Evolutionary conservation across 257 asterid genomes (phyloP).

Genomic region (Jacaranda mimosifolia): DNA sequence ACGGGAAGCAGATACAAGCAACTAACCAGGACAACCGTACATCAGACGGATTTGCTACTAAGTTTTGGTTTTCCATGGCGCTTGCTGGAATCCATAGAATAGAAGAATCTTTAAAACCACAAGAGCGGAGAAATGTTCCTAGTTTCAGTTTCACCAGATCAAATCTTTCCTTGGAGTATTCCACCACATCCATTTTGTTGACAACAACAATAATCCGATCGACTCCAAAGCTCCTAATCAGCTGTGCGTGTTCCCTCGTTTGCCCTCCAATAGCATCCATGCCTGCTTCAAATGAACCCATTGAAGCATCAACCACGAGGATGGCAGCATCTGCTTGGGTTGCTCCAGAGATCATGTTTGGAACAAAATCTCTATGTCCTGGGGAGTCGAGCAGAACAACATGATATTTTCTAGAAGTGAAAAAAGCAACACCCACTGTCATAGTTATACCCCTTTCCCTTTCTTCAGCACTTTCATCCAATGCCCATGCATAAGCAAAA

Average conservation of each 20-base stretch:
- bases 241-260: slow-evolving; percentile 92
- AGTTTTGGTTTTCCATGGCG: slow-evolving; percentile 93
- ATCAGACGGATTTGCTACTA: slow-evolving; percentile 72
- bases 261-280: slow-evolving; percentile 87
- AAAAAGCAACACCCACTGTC: slow-evolving; percentile 95
- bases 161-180: slow-evolving; percentile 85
- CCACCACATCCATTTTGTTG: slow-evolving; percentile 95
- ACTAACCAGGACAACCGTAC: slow-evolving; percentile 79
- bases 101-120: slow-evolving; percentile 85
- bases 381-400: slow-evolving; percentile 98
- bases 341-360: slow-evolving; percentile 99
- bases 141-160: slow-evolving; percentile 76
- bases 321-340: slow-evolving; percentile 99
- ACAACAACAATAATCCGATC: slow-evolving; percentile 88
- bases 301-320: slow-evolving; percentile 88
- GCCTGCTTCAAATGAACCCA: slow-evolving; percentile 95
- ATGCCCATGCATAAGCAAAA: slow-evolving; percentile 98
- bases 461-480: slow-evolving; percentile 98
- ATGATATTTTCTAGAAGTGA: slow-evolving; percentile 70
- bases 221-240: slow-evolving; percentile 94
- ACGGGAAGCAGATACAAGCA: not conserved
- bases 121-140: slow-evolving; percentile 79
- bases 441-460: slow-evolving; percentile 99
- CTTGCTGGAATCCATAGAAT: slow-evolving; percentile 86
- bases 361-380: slow-evolving; percentile 97